Evolutionary conservation across 306 rosid species (phyloP).

Genomic region (Corylus avellana): DNA sequence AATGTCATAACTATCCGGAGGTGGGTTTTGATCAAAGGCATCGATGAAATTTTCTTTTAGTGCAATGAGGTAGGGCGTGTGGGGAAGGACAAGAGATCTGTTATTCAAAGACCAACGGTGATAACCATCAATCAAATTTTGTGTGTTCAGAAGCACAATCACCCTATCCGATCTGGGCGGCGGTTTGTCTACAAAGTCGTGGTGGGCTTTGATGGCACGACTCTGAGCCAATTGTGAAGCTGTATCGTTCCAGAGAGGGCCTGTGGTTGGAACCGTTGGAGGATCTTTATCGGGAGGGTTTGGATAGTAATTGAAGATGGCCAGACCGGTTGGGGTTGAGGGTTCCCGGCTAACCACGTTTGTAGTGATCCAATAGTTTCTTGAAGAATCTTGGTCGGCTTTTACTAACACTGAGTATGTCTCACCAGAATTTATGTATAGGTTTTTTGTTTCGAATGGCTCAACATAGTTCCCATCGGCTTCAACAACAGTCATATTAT

Average conservation of each 20-base stretch:
- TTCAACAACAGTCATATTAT: slow-evolving; percentile 82
- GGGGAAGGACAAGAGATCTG: slow-evolving; percentile 2
- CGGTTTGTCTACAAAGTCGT: background rate
- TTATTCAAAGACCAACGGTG: slow-evolving; percentile 14
- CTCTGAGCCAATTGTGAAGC: slow-evolving; percentile 14
- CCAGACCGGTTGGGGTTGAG: slow-evolving; percentile 70
- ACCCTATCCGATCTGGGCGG: slow-evolving; percentile 16
- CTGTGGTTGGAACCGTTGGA: slow-evolving; percentile 25
- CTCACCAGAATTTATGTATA: slow-evolving; percentile 83
- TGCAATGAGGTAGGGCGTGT: slow-evolving; percentile 22
- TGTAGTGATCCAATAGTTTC: slow-evolving; percentile 78
- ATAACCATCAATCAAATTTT: slow-evolving; percentile 17
- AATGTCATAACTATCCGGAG: slow-evolving; percentile 19
- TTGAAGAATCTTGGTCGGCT: slow-evolving; percentile 66
- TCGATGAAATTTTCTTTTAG: background rate
- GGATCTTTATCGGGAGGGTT: slow-evolving; percentile 9
- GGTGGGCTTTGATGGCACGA: slow-evolving; percentile 22
- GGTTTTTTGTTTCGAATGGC: slow-evolving; percentile 69
- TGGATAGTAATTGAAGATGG: slow-evolving; percentile 69
- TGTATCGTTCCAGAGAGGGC: slow-evolving; percentile 24
- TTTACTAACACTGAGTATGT: slow-evolving; percentile 77
- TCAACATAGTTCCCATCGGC: slow-evolving; percentile 90
- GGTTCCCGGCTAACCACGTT: slow-evolving; percentile 37
- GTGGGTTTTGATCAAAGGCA: slow-evolving; percentile 17
- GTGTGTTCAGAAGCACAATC: slow-evolving; percentile 34